Evolutionary conservation across 176 grass and related monocot genomes (phyloP), one percentile per base, ranked within the genome.

Genomic region (Pharus latifolius): DNA sequence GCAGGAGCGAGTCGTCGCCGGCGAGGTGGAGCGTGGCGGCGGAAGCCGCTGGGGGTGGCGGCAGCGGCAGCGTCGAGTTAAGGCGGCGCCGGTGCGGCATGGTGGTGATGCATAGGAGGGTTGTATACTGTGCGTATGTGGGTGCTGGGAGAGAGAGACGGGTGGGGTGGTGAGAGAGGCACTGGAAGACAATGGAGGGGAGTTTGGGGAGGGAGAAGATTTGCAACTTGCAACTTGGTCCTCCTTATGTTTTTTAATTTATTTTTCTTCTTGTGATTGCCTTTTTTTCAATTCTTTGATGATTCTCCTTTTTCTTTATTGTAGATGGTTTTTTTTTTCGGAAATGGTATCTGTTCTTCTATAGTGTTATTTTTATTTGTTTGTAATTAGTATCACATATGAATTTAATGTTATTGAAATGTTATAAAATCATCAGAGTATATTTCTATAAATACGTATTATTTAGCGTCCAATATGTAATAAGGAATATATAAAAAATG

Each of bases 1-100:
- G 83, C 41, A 80, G 64, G 14, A 38, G 47, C 41, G 70, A 8
- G 18, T 66, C 74, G 42, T 74, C 81, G 10, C 27, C 72, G 30
- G 4, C 23, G 63, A 42, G 64, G 40, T 80, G 56, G 70, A 18
- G 68, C 19, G 56, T 56, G 35, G 57, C 20, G 23, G 70, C 1
- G 27, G 37, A 40, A 16, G 63, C 32, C 1, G 76, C 3, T 0
- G 56, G 7, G 17, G 56, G 70, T 1, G 60, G 47, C 0, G 48
- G 68, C 24, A 24, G 10, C 15, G 49, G 27, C 16, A 28, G 73
- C 17, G 16, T 58, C 24, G 72, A 70, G 77, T 56, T 69, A 80
- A 57, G 70, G 44, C 77, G 77, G 24, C 77, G 77, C 31, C 77
- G 83, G 56, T 85, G 83, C 48, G 83, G 70, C 83, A 85, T 85